These are phyloP conservation scores for Ilex asprella DNA, from an alignment of 257 asterid species.

Conservation along the genomic window DNA sequence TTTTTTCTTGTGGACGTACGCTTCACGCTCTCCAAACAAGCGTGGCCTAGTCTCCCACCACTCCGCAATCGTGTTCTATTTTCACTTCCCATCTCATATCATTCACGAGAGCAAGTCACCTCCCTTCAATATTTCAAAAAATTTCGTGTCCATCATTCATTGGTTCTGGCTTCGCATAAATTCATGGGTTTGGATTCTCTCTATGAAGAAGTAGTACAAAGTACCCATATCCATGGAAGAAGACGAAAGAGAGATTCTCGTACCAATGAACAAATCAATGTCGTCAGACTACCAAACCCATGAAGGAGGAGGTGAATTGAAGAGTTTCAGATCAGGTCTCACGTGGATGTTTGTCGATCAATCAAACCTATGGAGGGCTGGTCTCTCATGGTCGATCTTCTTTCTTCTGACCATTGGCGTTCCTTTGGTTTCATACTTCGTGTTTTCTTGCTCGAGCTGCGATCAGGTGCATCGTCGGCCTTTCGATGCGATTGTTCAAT, in stretches of 20 bases:
- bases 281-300: conserved; percentile 12
- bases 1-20: too few relatives aligned
- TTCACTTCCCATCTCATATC: too few relatives aligned
- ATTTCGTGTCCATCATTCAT: not conserved
- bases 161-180: not conserved
- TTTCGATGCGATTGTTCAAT: conserved; percentile 50
- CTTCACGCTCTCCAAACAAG: too few relatives aligned
- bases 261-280: conserved; percentile 16
- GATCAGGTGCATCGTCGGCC: conserved; percentile 62
- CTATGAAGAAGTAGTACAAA: not conserved
- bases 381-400: conserved; percentile 83
- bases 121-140: too few relatives aligned
- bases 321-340: conserved; percentile 48
- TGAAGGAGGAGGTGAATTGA: conserved; percentile 31
- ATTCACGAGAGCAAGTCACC: too few relatives aligned
- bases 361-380: conserved; percentile 56
- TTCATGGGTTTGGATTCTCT: not conserved
- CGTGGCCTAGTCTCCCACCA: too few relatives aligned
- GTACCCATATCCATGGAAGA: conserved; percentile 20
- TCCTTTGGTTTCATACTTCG: conserved; percentile 63
- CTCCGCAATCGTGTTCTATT: too few relatives aligned
- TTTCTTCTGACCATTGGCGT: conserved; percentile 58
- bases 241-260: conserved; percentile 17
- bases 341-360: conserved; percentile 79
- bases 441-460: conserved; percentile 56